Evolutionary conservation across 345 rosid species (phyloP).

Genomic region (Dimocarpus longan): DNA sequence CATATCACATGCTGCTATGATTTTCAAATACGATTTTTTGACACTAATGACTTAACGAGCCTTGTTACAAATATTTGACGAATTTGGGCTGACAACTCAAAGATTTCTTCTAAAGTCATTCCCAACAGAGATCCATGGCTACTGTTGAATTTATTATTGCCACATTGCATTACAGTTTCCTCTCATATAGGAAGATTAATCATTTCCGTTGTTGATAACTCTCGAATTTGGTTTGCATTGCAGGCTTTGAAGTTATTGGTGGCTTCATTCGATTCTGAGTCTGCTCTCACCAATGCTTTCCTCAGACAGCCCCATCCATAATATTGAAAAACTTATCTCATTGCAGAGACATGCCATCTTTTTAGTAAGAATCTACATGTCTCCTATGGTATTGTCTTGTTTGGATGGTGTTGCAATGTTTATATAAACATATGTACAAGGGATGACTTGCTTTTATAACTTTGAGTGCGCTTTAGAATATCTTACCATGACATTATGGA

Average conservation of each 20-base stretch:
- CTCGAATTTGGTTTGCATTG: not conserved
- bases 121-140: no score
- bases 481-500: no score
- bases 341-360: not conserved
- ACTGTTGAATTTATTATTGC: no score
- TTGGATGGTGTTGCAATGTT: not conserved
- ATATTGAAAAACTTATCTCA: not conserved
- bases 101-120: not conserved
- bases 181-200: not conserved
- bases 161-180: not conserved
- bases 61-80: not conserved
- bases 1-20: not conserved
- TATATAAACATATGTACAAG: no score
- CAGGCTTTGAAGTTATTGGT: not conserved
- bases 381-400: not conserved
- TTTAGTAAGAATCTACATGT: not conserved
- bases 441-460: no score
- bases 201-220: not conserved
- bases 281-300: not conserved
- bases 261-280: not conserved
- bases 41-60: not conserved
- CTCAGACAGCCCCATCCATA: not conserved
- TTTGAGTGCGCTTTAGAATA: no score
- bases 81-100: not conserved
- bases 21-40: not conserved